phyloP scores from a whole-genome alignment of 2,329 filamentous ascomycete species.

The Aspergillus fischeri region DNA sequence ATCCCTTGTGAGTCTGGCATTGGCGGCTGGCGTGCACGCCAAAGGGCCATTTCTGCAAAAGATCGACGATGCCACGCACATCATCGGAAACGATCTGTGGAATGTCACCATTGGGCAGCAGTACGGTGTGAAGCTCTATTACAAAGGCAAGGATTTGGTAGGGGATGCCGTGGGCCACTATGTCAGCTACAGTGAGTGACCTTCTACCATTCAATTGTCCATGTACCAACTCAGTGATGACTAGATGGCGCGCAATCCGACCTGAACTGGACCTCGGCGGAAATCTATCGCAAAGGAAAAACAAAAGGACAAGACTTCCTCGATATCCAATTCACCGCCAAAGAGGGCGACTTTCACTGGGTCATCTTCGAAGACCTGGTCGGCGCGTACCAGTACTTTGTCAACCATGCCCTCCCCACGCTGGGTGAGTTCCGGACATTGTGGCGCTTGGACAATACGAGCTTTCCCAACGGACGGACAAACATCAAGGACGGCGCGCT shows the following conservation, averaged over 20 bases:
- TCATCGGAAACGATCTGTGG: slow-evolving; percentile 40
- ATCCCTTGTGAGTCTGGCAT: background rate
- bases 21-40: background rate
- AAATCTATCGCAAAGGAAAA: slow-evolving; percentile 31
- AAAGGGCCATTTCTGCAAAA: slow-evolving; percentile 12
- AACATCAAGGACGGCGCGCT: slow-evolving; percentile 45
- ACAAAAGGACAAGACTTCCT: slow-evolving; percentile 40
- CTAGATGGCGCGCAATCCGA: slow-evolving; percentile 46
- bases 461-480: slow-evolving; percentile 46
- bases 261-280: slow-evolving; percentile 46
- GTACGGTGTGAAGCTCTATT: slow-evolving; percentile 40
- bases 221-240: background rate
- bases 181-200: slow-evolving; percentile 41
- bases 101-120: slow-evolving; percentile 38
- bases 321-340: slow-evolving; percentile 47
- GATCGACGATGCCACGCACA: slow-evolving; percentile 8
- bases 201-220: background rate
- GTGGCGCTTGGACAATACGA: slow-evolving; percentile 48
- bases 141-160: slow-evolving; percentile 41
- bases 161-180: slow-evolving; percentile 42
- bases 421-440: slow-evolving; percentile 51
- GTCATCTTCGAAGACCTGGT: slow-evolving; percentile 47
- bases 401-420: slow-evolving; percentile 47
- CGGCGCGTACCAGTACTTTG: slow-evolving; percentile 55
- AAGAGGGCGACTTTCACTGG: slow-evolving; percentile 51